Evolutionary conservation across 2,329 filamentous ascomycete species (phyloP).

Genomic region (Phaeosphaeria sp.): DNA sequence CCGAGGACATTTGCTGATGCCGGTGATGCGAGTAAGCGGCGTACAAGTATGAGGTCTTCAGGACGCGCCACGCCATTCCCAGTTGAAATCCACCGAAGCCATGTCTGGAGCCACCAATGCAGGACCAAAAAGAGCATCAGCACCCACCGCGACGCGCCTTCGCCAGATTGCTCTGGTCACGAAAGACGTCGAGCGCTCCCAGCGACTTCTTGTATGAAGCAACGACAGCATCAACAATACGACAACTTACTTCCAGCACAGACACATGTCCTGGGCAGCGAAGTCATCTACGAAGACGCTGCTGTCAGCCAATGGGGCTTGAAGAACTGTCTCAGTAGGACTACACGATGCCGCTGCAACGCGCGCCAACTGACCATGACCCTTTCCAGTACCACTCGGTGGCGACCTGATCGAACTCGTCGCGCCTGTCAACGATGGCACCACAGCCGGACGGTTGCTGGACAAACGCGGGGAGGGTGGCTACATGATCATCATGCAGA

Average conservation of each 20-base stretch:
- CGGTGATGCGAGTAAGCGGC: conserved; percentile 9
- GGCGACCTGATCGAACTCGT: conserved; percentile 55
- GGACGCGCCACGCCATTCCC: neutral
- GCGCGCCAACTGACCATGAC: conserved; percentile 2
- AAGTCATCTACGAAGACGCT: conserved; percentile 50
- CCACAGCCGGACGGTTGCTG: conserved; percentile 51
- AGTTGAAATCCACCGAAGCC: neutral
- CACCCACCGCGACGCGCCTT: conserved; percentile 37
- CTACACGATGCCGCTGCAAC: neutral
- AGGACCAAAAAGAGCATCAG: conserved; percentile 6
- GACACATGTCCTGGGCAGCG: conserved; percentile 48
- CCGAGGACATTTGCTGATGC: neutral
- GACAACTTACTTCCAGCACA: conserved; percentile 8
- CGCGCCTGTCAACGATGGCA: conserved; percentile 46
- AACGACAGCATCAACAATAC: neutral
- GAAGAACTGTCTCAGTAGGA: conserved; percentile 49
- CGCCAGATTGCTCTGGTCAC: conserved; percentile 46
- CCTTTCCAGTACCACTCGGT: conserved; percentile 47
- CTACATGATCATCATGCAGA: conserved; percentile 60
- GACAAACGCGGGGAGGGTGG: conserved; percentile 53
- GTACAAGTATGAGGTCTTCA: neutral
- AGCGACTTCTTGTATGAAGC: conserved; percentile 31
- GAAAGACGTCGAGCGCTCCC: conserved; percentile 34
- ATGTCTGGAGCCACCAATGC: conserved; percentile 20
- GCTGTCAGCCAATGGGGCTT: conserved; percentile 49